These are phyloP conservation scores for Podaxis sp. DNA, from an alignment of 768 basidiomycete genomes.

Conservation along the genomic window DNA sequence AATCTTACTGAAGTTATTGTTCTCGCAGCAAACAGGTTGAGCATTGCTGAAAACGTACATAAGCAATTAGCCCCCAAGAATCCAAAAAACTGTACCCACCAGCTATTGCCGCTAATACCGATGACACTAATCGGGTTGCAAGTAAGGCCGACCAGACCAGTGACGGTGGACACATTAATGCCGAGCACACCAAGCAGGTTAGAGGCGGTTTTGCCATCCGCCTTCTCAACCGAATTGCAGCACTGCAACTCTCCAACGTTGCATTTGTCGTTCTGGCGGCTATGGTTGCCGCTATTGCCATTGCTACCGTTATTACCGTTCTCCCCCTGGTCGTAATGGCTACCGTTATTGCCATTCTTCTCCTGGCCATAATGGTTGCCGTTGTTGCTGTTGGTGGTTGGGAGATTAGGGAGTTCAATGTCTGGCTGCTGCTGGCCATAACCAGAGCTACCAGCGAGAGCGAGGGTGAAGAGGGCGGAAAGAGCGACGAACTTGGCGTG, in stretches of 20 bases:
- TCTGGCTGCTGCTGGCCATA: too few species aligned
- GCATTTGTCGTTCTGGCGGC: constrained; percentile 1
- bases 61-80: neutral
- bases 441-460: neutral
- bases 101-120: constrained; percentile 16
- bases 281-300: neutral
- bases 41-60: constrained; percentile 9
- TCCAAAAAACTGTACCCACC: constrained; percentile 16
- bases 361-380: neutral
- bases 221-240: neutral
- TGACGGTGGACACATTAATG: constrained; percentile 13
- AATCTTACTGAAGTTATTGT: constrained; percentile 16
- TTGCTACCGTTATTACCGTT: too few species aligned
- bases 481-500: neutral
- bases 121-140: constrained; percentile 23
- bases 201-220: constrained; percentile 12
- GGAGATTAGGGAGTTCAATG: neutral
- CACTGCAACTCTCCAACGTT: constrained; percentile 1
- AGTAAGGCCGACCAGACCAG: constrained; percentile 20
- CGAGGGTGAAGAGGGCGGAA: neutral
- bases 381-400: neutral
- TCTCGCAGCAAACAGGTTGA: constrained; percentile 18
- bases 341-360: too few species aligned
- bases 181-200: constrained; percentile 16
- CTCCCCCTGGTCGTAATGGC: too few species aligned